A percentile compares a stretch with the other conserved stretches of the same genome.
phyloP scores from a whole-genome alignment of 148 eudicot species.

The Rhododendron griersonianum region DNA sequence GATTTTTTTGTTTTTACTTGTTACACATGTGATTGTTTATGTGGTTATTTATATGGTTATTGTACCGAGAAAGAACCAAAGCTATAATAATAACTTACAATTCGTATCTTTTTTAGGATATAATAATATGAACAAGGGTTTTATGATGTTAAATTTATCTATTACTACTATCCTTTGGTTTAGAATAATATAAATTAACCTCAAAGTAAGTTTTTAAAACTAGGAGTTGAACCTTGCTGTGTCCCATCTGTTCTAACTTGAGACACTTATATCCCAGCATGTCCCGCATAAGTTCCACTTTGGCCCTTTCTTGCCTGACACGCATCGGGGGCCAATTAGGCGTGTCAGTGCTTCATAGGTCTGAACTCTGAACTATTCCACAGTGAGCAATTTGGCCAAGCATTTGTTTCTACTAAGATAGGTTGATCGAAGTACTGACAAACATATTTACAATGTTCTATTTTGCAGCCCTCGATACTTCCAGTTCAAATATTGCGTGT shows the following conservation, averaged over 20 bases:
- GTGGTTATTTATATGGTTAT: background rate
- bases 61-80: background rate
- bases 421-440: background rate
- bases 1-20: background rate
- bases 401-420: background rate
- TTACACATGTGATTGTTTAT: background rate
- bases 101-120: background rate
- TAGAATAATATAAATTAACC: background rate
- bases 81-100: background rate
- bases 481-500: constrained; percentile 85
- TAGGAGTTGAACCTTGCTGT: background rate
- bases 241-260: background rate
- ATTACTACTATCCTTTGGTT: background rate
- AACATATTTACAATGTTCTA: background rate
- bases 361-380: background rate
- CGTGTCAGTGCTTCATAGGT: background rate
- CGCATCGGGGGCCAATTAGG: background rate
- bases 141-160: background rate
- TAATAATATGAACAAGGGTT: background rate
- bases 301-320: background rate
- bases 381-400: background rate
- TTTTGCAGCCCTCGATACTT: constrained; percentile 86
- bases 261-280: background rate
- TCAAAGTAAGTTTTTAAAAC: background rate
- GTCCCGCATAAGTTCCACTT: background rate